Evolutionary conservation across 1,284 basidiomycete genomes (phyloP).

Genomic region (Rhodotorula sp.): DNA sequence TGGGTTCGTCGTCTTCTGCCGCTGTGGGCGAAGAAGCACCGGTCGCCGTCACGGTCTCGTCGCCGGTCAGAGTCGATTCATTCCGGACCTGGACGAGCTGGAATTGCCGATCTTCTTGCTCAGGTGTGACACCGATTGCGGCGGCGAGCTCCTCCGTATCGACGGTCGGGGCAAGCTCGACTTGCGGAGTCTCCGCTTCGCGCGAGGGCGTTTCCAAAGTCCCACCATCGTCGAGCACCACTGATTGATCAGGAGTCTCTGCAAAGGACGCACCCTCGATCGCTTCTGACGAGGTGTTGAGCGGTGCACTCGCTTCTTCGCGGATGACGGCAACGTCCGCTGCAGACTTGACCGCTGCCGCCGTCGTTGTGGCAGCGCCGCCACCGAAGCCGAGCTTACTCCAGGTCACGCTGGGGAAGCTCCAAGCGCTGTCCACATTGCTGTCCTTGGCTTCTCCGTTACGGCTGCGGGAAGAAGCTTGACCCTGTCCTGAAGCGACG

Average conservation of each 20-base stretch:
- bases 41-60: background rate
- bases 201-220: no score
- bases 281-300: no score
- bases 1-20: background rate
- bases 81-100: background rate
- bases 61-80: background rate
- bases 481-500: no score
- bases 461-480: no score
- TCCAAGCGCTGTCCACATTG: constrained; percentile 2
- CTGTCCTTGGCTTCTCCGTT: background rate
- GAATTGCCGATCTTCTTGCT: background rate
- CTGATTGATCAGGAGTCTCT: no score
- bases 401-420: constrained; percentile 12
- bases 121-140: constrained; percentile 16
- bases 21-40: background rate
- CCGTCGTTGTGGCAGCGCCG: background rate
- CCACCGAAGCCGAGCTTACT: background rate
- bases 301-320: background rate
- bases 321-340: background rate
- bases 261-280: no score
- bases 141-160: constrained; percentile 20
- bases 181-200: constrained; percentile 11
- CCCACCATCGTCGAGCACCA: no score
- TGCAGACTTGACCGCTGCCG: background rate
- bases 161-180: constrained; percentile 25